Evolutionary conservation across 305 asterid species (phyloP), one percentile per base, ranked within the genome.

Genomic region (Vinca major): DNA sequence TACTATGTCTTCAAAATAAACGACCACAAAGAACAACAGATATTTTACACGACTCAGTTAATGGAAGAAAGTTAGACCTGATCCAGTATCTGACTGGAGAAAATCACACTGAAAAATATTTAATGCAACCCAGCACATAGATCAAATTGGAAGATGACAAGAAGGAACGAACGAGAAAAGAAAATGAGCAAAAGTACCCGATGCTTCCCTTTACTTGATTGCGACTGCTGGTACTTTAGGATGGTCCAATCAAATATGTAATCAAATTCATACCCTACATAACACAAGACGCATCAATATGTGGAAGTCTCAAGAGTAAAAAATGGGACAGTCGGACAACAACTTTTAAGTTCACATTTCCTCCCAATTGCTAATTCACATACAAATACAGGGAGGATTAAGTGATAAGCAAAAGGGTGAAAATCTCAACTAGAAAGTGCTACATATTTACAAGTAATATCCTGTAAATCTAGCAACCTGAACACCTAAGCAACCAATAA

Each of bases 161-260:
- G 33, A 26, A 26, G 33, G 33, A 26, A 26, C 33, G 4, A 61
- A 49, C 60, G 56, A 57, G 1, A 39, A 43, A 26, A 41, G 8
- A 49, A 26, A 54, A 36, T 39, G 33, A 37, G 33, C 40, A 19
- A 41, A 2, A 53, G 49, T 74, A 74, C 73, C 78, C 65, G 52
- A 47, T 74, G 66, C 1, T 36, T 63, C n/a, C 70, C 64, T 63
- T 74, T 71, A 57, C 62, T 41, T 60, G 50, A 40, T 48, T 74
- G 74, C 4, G 74, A 54, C 39, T 74, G 78, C 43, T 69, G 78
- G 45, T 74, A 68, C 67, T 74, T 74, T 47, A 69, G 69, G 37
- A 74, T 69, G 36, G 78, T 68, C 78, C 74, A 74, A 49, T 74
- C 78, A 69, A 74, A 74, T 37, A 74, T 56, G 36, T 55, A 74